A percentile compares a stretch with the other conserved stretches of the same genome.
These are phyloP conservation scores for Chlamydomonas reinhardtii DNA, from an alignment of 163 green algal genomes.

Conservation along the genomic window DNA sequence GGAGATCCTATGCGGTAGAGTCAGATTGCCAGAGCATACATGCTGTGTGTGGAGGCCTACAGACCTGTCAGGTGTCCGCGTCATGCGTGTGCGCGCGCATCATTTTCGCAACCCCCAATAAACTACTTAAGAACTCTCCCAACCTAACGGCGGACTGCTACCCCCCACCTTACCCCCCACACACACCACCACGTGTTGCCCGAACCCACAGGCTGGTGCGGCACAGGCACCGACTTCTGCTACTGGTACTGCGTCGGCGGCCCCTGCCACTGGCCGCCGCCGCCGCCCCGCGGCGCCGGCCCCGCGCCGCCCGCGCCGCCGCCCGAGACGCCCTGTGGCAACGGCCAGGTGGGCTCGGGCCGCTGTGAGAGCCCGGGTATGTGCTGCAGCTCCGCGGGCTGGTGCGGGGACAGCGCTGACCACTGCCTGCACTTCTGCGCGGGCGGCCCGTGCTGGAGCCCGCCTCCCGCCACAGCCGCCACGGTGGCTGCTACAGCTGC, in stretches of 20 bases:
- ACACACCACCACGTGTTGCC: neutral
- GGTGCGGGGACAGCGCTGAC: neutral
- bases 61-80: too few species aligned
- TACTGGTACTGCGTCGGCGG: neutral
- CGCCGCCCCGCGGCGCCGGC: too few species aligned
- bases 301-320: too few species aligned
- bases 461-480: neutral
- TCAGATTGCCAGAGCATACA: too few species aligned
- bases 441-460: neutral
- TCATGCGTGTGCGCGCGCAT: too few species aligned
- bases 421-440: neutral
- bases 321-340: neutral
- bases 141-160: too few species aligned
- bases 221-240: neutral
- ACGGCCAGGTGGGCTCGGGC: slow-evolving; percentile 1
- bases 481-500: too few species aligned
- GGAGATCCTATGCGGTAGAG: too few species aligned
- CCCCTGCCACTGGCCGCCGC: too few species aligned
- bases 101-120: too few species aligned
- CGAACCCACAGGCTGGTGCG: neutral
- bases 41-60: too few species aligned
- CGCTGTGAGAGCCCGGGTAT: neutral
- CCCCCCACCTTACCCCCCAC: neutral
- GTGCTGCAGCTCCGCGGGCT: neutral
- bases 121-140: too few species aligned